Evolutionary conservation across 192 early-diverging fungal genomes (phyloP), one percentile per base, ranked within the genome.

Genomic region (Diversispora epigaea): DNA sequence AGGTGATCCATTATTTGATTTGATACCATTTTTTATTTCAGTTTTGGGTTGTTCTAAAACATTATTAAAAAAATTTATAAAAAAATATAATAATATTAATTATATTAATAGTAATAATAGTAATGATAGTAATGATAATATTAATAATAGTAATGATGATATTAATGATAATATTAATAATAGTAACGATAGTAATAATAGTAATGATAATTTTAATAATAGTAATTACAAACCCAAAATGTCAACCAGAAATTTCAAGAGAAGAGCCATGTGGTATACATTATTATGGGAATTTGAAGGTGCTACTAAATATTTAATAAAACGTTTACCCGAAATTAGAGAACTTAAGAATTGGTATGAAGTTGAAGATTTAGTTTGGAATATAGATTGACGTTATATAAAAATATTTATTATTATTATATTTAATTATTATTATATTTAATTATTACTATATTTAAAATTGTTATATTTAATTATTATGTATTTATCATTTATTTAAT

Each of bases 241-340:
- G 70, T 65, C 70, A 70, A 11, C 69, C 17, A 58, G 54, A 77
- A n/a, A 76, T 73, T 68, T 68, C 21, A 52, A 39, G 39, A 68
- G 46, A 52, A 68, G 67, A 68, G 67, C 67, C 15, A 76, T 82
- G 76, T 82, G 81, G 81, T 79, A 82, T 54, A 76, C 77, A 10
- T 64, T 82, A 45, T 54, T 82, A 46, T 82, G 81, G 81, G 76
- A 76, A 40, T 76, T 73, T 70, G 81, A 77, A 44, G 81, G 81
- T 3, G 25, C 78, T 41, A 63, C 63, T 6, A 15, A 56, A 52
- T 79, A 82, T 73, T 64, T 80, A n/a, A 46, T 68, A 5, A n/a
- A 60, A 11, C 77, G 73, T 74, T 21, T 80, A 7, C 78, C 81
- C 4, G 73, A 78, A 43, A 76, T 82, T 57, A 77, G 78, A 32